A percentile compares a stretch with the other conserved stretches of the same genome.
Evolutionary conservation across 192 early-diverging fungal genomes (phyloP).

Genomic region (Spizellomyces sp.): DNA sequence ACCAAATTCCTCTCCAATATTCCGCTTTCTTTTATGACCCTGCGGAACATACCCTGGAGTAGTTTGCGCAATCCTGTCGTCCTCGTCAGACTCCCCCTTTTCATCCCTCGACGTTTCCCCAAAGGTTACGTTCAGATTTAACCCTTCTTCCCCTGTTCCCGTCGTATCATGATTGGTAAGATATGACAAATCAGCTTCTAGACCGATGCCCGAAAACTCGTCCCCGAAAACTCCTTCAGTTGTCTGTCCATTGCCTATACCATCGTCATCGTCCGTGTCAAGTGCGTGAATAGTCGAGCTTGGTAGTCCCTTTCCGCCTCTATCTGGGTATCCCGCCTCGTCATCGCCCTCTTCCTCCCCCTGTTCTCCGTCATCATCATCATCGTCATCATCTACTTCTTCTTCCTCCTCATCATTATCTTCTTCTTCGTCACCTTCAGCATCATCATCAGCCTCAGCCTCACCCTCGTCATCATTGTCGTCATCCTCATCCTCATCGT

Average conservation of each 20-base stretch:
- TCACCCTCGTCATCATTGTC: slow-evolving; percentile 1
- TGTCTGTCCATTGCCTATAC: background rate
- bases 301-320: slow-evolving; percentile 16
- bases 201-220: background rate
- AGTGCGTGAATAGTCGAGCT: slow-evolving; percentile 2
- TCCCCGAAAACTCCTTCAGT: background rate
- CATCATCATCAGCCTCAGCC: background rate
- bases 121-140: background rate
- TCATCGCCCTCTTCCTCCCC: slow-evolving; percentile 7
- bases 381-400: slow-evolving; percentile 9
- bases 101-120: background rate
- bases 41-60: background rate
- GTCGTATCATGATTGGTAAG: background rate
- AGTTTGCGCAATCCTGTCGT: background rate
- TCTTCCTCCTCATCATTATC: background rate
- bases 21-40: slow-evolving; percentile 1
- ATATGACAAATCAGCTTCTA: background rate
- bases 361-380: slow-evolving; percentile 11
- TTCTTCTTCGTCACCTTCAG: slow-evolving; percentile 5
- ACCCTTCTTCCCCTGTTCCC: background rate
- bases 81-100: background rate
- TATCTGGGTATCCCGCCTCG: background rate
- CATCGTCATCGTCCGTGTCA: background rate
- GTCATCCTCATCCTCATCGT: slow-evolving; percentile 10
- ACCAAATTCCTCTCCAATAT: background rate